These are phyloP conservation scores for Lagerstroemia speciosa DNA, from an alignment of 345 rosid species.

Conservation along the genomic window DNA sequence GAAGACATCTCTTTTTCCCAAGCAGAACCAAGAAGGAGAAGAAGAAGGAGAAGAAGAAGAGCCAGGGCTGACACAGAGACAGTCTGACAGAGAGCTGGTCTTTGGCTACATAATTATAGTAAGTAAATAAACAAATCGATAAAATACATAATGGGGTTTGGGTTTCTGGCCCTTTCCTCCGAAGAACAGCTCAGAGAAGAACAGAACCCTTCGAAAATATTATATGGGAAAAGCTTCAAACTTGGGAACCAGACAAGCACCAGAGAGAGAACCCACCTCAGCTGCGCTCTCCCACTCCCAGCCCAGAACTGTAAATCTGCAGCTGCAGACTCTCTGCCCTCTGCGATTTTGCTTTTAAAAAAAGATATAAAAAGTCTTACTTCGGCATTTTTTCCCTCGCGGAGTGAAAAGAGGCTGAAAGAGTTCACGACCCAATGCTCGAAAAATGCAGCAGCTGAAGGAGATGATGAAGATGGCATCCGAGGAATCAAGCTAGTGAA, in stretches of 20 bases:
- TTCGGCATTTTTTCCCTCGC: no score
- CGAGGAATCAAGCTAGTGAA: no score
- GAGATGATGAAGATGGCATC: no score
- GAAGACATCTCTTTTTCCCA: background rate
- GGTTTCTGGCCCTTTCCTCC: background rate
- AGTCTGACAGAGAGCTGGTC: background rate
- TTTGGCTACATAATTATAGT: background rate
- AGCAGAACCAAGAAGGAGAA: background rate
- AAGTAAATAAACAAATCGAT: background rate
- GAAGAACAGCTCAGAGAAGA: background rate
- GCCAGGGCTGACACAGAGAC: constrained; percentile 1
- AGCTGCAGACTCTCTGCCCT: background rate
- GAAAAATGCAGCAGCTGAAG: no score
- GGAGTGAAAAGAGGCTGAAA: no score
- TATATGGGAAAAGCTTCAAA: background rate
- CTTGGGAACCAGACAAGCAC: background rate
- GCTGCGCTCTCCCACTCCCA: background rate
- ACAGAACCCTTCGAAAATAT: background rate
- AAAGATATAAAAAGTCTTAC: no score
- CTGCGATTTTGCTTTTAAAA: no score
- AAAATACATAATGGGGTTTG: background rate
- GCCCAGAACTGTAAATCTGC: background rate
- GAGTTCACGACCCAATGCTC: no score
- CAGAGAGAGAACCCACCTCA: background rate
- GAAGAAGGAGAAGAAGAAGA: constrained; percentile 1